Percentiles rank a stretch among this genome's conserved stretches.
Evolutionary conservation across 768 basidiomycete species (phyloP).

Genomic region (Mycena olivaceomarginata): DNA sequence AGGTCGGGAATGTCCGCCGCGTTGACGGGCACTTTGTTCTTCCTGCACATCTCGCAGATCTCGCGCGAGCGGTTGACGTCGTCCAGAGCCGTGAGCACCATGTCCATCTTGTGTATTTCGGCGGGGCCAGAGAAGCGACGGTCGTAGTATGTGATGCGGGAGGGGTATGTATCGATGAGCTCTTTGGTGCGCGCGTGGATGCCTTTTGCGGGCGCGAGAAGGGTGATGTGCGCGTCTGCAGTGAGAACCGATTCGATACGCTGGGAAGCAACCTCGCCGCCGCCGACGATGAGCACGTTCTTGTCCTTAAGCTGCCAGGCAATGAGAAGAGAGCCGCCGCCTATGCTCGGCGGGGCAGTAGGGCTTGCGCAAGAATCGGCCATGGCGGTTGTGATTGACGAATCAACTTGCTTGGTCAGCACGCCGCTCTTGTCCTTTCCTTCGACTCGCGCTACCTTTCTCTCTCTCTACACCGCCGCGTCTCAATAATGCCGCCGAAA

Average conservation of each 20-base stretch:
- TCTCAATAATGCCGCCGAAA: constrained; percentile 78
- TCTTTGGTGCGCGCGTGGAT: constrained; percentile 76
- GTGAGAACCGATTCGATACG: constrained; percentile 91
- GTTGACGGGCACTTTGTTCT: constrained; percentile 89
- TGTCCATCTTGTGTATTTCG: constrained; percentile 84
- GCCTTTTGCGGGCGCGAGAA: constrained; percentile 84
- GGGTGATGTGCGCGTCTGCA: constrained; percentile 85
- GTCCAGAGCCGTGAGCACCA: constrained; percentile 97
- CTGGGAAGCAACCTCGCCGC: constrained; percentile 93
- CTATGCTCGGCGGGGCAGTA: constrained; percentile 46
- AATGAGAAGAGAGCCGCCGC: constrained; percentile 88
- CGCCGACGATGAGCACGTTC: constrained; percentile 93
- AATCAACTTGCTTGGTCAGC: constrained; percentile 23
- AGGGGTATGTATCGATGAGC: constrained; percentile 68
- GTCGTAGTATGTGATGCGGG: constrained; percentile 82
- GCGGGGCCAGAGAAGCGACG: constrained; percentile 77
- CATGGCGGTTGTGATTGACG: constrained; percentile 16
- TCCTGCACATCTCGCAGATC: constrained; percentile 84
- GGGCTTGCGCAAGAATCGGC: constrained; percentile 27
- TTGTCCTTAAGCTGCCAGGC: constrained; percentile 95
- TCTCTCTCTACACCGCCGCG: constrained; percentile 14
- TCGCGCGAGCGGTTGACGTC: constrained; percentile 81
- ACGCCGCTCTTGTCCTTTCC: not conserved
- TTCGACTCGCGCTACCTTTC: not conserved
- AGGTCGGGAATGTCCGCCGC: constrained; percentile 96